Percentiles rank a stretch among this genome's conserved stretches.
phyloP scores from a whole-genome alignment of 2,329 filamentous ascomycete species.

The Zalaria obscura region DNA sequence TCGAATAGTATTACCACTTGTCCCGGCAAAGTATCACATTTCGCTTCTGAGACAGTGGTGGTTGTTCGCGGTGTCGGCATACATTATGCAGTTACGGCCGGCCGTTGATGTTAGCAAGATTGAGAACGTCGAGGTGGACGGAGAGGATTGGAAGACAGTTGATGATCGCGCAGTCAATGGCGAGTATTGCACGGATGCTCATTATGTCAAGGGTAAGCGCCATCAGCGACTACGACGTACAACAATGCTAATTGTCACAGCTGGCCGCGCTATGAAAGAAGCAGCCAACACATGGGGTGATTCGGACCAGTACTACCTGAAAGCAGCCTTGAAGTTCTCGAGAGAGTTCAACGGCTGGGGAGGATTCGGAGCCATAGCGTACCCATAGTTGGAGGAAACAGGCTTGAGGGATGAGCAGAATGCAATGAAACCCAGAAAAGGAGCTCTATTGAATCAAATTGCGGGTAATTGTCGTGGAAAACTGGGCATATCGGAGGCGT shows the following conservation, averaged over 20 bases:
- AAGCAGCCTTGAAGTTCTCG: conserved; percentile 56
- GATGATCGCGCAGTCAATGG: conserved; percentile 56
- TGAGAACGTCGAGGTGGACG: conserved; percentile 42
- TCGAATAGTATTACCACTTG: conserved; percentile 64
- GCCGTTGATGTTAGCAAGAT: conserved; percentile 54
- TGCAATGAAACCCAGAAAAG: no score
- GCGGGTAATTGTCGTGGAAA: no score
- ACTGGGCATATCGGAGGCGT: no score
- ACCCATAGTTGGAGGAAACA: no score
- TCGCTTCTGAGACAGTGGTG: conserved; percentile 76
- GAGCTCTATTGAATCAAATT: no score
- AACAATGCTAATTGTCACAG: conserved; percentile 22
- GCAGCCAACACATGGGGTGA: conserved; percentile 64
- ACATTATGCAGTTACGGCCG: conserved; percentile 62
- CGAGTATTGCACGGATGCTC: conserved; percentile 55
- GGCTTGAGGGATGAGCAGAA: no score
- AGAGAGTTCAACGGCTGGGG: conserved; percentile 62
- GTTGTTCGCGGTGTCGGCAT: conserved; percentile 66
- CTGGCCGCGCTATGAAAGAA: conserved; percentile 59
- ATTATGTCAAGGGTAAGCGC: conserved; percentile 65
- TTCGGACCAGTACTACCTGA: conserved; percentile 48
- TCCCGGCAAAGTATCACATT: conserved; percentile 61
- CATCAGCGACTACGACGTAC: neutral
- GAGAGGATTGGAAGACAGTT: conserved; percentile 64
- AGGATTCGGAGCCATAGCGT: conserved; percentile 12